A percentile compares a stretch with the other conserved stretches of the same genome.
Conservation (phyloP, 2,329 filamentous ascomycete genomes). For the Penicillium rolfsii region DNA sequence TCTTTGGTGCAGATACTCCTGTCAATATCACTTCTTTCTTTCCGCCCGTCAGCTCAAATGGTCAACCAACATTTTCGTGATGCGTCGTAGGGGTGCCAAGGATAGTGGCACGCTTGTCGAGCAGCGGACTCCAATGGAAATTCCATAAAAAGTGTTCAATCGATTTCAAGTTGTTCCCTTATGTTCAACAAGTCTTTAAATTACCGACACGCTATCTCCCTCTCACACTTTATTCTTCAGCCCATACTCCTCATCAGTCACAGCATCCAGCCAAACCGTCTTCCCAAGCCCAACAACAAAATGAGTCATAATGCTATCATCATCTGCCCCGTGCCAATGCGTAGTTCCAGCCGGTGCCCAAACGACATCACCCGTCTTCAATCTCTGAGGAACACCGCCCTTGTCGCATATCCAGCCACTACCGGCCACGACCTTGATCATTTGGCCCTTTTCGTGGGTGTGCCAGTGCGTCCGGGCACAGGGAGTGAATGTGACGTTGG, state of each 20-base stretch:
- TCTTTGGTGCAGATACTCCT: neutral
- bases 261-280: constrained; percentile 10
- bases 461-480: constrained; percentile 53
- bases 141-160: too few species aligned
- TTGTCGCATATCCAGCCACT: constrained; percentile 50
- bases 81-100: neutral
- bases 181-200: neutral
- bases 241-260: constrained; percentile 11
- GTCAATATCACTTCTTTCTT: neutral
- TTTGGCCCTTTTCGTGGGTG: constrained; percentile 50
- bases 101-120: neutral
- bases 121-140: neutral
- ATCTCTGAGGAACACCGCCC: constrained; percentile 39
- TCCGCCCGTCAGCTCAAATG: neutral
- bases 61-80: neutral
- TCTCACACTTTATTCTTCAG: neutral
- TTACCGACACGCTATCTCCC: neutral
- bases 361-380: constrained; percentile 49
- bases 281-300: constrained; percentile 11
- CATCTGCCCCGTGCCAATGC: constrained; percentile 53
- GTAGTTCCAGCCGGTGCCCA: constrained; percentile 47
- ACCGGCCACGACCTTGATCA: constrained; percentile 47
- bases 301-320: constrained; percentile 47
- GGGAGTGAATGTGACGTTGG: constrained; percentile 49
- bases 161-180: too few species aligned